A percentile compares a stretch with the other conserved stretches of the same genome.
These are phyloP conservation scores for Leucocoprinus birnbaumii DNA, from an alignment of 768 basidiomycete species.

Conservation along the genomic window DNA sequence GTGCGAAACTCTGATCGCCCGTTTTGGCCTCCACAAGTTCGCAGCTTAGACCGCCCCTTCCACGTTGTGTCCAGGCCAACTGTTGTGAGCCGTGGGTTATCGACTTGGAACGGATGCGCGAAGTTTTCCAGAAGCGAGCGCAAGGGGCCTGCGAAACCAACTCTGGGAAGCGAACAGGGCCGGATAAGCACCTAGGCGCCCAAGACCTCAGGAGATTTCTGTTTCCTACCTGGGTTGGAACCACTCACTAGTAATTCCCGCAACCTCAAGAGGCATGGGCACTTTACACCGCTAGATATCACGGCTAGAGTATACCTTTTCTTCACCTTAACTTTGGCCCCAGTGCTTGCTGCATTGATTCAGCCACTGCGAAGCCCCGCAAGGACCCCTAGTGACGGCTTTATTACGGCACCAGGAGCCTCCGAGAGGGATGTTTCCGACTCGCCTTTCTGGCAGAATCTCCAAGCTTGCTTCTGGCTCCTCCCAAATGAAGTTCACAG, in stretches of 20 bases:
- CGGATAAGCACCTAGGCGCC: not conserved
- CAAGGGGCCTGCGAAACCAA: not conserved
- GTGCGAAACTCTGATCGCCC: conserved; percentile 6
- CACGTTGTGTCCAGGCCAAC: too few species aligned
- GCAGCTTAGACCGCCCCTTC: not conserved
- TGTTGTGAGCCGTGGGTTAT: too few species aligned
- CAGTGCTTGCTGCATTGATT: not conserved
- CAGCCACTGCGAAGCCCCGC: not conserved
- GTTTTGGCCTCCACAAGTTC: not conserved
- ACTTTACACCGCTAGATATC: not conserved
- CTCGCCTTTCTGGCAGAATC: too few species aligned
- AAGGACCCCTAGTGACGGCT: not conserved
- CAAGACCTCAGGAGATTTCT: too few species aligned
- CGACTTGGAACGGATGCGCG: too few species aligned
- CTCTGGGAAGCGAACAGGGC: conserved; percentile 1
- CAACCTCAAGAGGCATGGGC: not conserved
- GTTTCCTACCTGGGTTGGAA: too few species aligned
- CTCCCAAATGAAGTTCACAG: too few species aligned
- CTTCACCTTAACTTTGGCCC: not conserved
- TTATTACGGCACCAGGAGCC: conserved; percentile 1
- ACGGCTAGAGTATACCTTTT: too few species aligned
- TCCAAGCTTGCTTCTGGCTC: too few species aligned
- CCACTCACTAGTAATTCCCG: too few species aligned
- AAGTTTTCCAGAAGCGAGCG: not conserved
- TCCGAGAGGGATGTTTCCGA: not conserved